Evolutionary conservation across 192 early-diverging fungal species (phyloP), one percentile per base, ranked within the genome.

Genomic region (Coemansia sp.): DNA sequence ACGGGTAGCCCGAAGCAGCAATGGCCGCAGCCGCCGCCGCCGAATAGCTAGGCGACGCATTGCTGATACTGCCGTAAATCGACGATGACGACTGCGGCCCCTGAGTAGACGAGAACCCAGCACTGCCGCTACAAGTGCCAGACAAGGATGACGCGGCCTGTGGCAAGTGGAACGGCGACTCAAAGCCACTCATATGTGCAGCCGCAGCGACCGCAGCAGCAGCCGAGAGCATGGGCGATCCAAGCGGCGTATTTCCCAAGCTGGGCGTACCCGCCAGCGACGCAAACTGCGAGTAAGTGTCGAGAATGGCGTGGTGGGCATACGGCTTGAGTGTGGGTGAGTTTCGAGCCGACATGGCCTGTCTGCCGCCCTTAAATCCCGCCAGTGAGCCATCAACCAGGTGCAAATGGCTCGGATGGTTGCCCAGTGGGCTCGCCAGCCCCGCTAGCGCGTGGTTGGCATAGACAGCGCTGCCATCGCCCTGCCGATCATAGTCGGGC

Each of bases 401-500:
- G 34, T 67, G 66, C 45, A 67, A 9, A 26, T 65, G 63, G 51
- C 51, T 55, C 2, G 51, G 24, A 14, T 55, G 51, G 23, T 16
- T 28, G 51, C 51, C 51, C 34, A 57, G 59, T 7, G 77, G 77
- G 50, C 67, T 71, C 14, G 39, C 59, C 55, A 80, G 28, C 3
- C 69, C 77, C 5, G 72, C 62, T 39, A 80, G 59, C 43, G 73
- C 78, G 43, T 82, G 79, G 65, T 70, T 76, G 37, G 74, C 73
- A 24, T 82, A 82, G 10, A 67, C 75, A 0, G 74, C 71, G 56
- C 43, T 73, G 62, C 71, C 75, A 8, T 68, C 71, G 35, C 71
- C 70, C 50, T 67, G 66, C 7, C 73, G 70, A 24, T 85, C 86
- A 45, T 84, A 77, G 56, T 88, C 86, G 70, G 76, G 70, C 71